Percentiles rank a stretch among this genome's conserved stretches.
These are phyloP conservation scores for Rubia yunnanensis DNA, from an alignment of 257 asterid species.

Conservation along the genomic window DNA sequence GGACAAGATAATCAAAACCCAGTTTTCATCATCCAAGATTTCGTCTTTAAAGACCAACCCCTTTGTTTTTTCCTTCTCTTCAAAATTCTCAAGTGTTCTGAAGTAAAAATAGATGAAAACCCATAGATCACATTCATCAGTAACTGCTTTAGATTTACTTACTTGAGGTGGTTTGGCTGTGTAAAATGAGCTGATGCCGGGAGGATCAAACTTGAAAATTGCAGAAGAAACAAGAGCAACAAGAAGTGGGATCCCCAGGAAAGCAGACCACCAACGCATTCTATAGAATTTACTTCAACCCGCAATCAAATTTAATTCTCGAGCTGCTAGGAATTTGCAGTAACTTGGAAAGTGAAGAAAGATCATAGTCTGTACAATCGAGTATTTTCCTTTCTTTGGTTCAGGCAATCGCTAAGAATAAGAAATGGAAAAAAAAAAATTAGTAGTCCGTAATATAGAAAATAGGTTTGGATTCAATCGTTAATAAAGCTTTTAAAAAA, in stretches of 20 bases:
- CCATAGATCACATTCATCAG: not conserved
- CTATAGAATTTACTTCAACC: too few relatives aligned
- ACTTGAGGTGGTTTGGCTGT: constrained; percentile 7
- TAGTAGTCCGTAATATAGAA: too few relatives aligned
- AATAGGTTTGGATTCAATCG: too few relatives aligned
- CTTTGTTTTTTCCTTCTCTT: too few relatives aligned
- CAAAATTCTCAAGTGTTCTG: not conserved
- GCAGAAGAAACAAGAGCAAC: constrained; percentile 45
- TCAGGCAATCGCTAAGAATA: not conserved
- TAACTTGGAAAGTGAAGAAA: not conserved
- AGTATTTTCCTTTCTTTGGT: too few relatives aligned
- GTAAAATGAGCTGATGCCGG: constrained; percentile 16
- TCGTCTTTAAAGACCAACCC: not conserved
- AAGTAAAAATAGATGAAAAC: not conserved
- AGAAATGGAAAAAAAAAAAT: too few relatives aligned
- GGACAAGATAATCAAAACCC: not conserved
- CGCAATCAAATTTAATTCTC: not conserved
- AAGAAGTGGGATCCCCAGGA: constrained; percentile 53
- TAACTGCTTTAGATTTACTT: constrained; percentile 6
- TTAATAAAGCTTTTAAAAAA: too few relatives aligned
- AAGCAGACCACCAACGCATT: constrained; percentile 56
- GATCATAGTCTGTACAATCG: not conserved
- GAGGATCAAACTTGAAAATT: constrained; percentile 33
- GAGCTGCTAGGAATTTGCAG: not conserved
- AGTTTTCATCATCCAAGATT: not conserved